These are phyloP conservation scores for Buxus sempervirens DNA, from an alignment of 164 flowering plant species.

Conservation along the genomic window DNA sequence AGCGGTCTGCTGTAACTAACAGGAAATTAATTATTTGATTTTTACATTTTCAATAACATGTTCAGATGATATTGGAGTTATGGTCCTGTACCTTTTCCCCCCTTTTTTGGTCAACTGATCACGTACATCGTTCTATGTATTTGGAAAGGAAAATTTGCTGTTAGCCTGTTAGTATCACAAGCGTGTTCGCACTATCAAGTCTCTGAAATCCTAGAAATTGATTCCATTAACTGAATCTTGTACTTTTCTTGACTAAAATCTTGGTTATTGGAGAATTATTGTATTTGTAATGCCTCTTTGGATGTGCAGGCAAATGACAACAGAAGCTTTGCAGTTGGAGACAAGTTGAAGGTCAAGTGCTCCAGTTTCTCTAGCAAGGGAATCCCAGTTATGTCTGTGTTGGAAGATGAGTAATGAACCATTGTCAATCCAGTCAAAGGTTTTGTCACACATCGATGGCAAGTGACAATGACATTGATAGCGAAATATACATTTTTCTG, in stretches of 20 bases:
- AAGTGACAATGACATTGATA: background rate
- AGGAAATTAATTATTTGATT: too few species aligned
- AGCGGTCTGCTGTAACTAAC: too few species aligned
- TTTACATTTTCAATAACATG: too few species aligned
- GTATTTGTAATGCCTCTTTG: background rate
- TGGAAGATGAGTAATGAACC: slow-evolving; percentile 30
- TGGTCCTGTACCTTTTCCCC: too few species aligned
- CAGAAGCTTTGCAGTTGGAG: slow-evolving; percentile 55
- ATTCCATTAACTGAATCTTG: too few species aligned
- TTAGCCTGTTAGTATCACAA: too few species aligned
- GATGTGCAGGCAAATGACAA: slow-evolving; percentile 38
- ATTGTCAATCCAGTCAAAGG: background rate
- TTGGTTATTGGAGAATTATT: background rate
- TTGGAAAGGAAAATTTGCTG: background rate
- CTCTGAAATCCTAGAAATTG: too few species aligned
- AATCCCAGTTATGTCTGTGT: slow-evolving; percentile 64
- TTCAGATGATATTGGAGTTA: too few species aligned
- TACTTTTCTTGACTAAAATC: background rate
- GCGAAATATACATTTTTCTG: background rate
- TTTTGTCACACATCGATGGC: background rate
- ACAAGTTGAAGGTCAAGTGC: slow-evolving; percentile 58
- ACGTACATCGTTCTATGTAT: background rate
- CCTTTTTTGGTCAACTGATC: background rate
- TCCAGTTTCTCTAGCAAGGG: slow-evolving; percentile 74
- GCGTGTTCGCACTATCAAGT: too few species aligned